Conservation (phyloP, 164 flowering plant species). For the Taxillus chinensis region DNA sequence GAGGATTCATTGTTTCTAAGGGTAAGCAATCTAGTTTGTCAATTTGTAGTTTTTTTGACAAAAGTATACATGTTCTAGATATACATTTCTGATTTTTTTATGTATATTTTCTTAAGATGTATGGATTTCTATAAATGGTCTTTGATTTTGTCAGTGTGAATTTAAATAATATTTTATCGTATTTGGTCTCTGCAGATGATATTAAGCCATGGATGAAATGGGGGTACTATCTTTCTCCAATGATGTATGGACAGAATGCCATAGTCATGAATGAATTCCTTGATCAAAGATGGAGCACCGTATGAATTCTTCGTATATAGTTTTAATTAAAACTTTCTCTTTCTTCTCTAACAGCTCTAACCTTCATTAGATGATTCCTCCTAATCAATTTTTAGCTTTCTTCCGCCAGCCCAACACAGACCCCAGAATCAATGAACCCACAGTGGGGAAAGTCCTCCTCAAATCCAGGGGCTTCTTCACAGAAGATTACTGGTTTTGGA, state of each 20-base stretch:
- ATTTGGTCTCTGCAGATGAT: conserved; percentile 28
- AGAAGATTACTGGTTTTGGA: conserved; percentile 47
- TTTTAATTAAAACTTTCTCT: background rate
- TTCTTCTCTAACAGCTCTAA: background rate
- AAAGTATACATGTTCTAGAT: background rate
- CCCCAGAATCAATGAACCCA: conserved; percentile 21
- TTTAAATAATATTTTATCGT: background rate
- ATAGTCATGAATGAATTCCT: conserved; percentile 47
- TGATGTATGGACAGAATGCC: conserved; percentile 63
- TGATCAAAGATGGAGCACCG: conserved; percentile 46
- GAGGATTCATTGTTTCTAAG: conserved; percentile 56
- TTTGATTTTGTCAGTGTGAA: background rate
- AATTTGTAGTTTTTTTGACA: background rate
- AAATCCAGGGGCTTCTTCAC: conserved; percentile 35
- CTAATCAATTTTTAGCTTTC: background rate
- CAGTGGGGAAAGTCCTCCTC: conserved; percentile 48
- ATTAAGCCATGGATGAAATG: conserved; percentile 41
- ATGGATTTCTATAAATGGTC: background rate
- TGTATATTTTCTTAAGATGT: background rate
- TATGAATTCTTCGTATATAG: conserved; percentile 12
- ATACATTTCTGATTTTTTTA: background rate
- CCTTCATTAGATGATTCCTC: background rate
- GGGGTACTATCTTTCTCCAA: conserved; percentile 37
- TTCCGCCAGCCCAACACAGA: conserved; percentile 32
- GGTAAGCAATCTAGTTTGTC: conserved; percentile 17